Evolutionary conservation across 1,284 basidiomycete species (phyloP), one percentile per base, ranked within the genome.

Genomic region (Blastosporella zonata): DNA sequence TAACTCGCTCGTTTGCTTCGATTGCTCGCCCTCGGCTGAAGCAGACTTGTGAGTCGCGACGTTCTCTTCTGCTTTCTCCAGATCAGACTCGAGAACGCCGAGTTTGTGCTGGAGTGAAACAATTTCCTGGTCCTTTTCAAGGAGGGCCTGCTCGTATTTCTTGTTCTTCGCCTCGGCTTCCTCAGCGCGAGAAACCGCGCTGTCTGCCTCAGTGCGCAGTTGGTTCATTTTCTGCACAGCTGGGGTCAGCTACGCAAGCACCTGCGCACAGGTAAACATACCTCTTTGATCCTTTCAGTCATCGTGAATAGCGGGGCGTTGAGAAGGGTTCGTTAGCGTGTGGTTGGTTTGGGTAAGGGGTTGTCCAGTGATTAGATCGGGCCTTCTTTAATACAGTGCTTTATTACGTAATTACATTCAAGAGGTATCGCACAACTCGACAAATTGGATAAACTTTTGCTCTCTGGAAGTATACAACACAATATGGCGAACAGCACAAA

Each of bases 51-150:
- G 75, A 18, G 89, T 82, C 22, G 69, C 59, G 29, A 98, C 69
- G 66, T 86, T 83, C n/a, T 55, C 55, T 69, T 98, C 96, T 12
- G 81, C 66, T 64, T 85, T 82, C 62, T 95, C 89, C 51, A 93
- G 77, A 39, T 94, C 83, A 6, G 50, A 66, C 33, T 97, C 92
- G 51, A 88, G 72, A 25, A 88, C 68, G 29, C 68, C 62, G 36
- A 96, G 77, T 70, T 84, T 87, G 73, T 93, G 89, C 53, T 81
- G 73, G 56, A 97, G 81, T 2, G 95, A 97, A 5, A 74, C 73
- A 62, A 94, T 90, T 65, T 91, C 87, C 68, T 98, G 94, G 25
- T 98, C 96, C 64, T 87, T 89, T 64, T 82, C 77, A 33, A 97
- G 81, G 38, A 94, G 67, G 37, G 77, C 67, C 68, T 94, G 93